Base-by-base conservation (phyloP, 208 protist genomes). In the Phytomonas francai region DNA sequence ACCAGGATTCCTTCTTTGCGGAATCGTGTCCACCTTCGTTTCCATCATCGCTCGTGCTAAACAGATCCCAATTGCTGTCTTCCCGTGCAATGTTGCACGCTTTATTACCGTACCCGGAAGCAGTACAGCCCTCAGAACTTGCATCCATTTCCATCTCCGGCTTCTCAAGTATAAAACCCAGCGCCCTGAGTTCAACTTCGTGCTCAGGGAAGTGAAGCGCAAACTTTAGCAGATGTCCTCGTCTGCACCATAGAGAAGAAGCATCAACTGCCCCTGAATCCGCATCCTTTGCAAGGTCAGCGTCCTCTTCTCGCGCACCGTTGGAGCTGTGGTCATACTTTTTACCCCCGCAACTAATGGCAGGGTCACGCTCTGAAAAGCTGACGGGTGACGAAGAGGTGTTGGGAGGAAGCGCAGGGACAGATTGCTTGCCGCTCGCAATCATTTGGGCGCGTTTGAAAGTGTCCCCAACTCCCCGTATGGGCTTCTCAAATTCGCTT, bases 171-270 rank as follows among this genome's bases (percentile, higher is more conserved):
- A 75, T 70, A 64, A 81, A 93, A 51, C 76, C 77, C 2, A 90
- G 81, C 63, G 74, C 75, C 57, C 74, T 65, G 51, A 93, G 32
- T 31, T 62, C 63, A 3, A 42, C 70, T 29, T 57, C 62, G 69
- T 87, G 70, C 63, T 70, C 73, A 12, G 79, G 77, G 27, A 87
- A 70, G 49, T 79, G 77, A 59, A 90, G 71, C 2, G 87, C 81
- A 68, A 88, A 88, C 63, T 70, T 57, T 64, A 45, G 27, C 39
- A 85, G 76, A 59, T 78, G 34, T 16, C 30, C 58, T 0, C 39
- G 8, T 54, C 86, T 66, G 14, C 65, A 36, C 84, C 87, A 92
- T 5, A 87, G 59, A 3, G 33, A 9, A 59, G 39, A 12, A 14
- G 45, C 22, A 14, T 56, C n/a, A 39, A 39, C 6, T 9, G 9